Percentiles rank a stretch among this genome's conserved stretches.
Evolutionary conservation across 2,329 filamentous ascomycete species (phyloP).

Genomic region (Arthrobotrys megalospora): DNA sequence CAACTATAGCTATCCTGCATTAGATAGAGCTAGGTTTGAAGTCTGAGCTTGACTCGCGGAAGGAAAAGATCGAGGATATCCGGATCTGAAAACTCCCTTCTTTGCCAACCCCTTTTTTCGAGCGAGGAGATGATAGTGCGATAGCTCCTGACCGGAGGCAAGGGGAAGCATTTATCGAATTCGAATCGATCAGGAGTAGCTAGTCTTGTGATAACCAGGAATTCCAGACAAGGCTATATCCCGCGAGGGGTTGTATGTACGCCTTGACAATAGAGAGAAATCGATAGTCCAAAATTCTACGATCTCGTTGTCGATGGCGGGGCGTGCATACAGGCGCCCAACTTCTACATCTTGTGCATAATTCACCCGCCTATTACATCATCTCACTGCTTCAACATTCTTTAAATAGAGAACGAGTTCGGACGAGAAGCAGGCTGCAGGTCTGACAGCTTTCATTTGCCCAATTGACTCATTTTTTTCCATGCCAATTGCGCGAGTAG

Average conservation of each 20-base stretch:
- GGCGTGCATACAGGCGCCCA: conserved; percentile 32
- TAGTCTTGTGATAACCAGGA: conserved; percentile 8
- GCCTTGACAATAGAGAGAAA: background rate
- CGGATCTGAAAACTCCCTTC: conserved; percentile 2
- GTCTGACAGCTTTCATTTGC: conserved; percentile 55
- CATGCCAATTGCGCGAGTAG: conserved; percentile 22
- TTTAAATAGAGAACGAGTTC: conserved; percentile 53
- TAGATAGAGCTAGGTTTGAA: conserved; percentile 15
- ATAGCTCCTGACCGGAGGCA: conserved; percentile 30
- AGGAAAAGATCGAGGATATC: conserved; percentile 33
- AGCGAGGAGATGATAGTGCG: conserved; percentile 30
- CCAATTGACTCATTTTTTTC: conserved; percentile 54
- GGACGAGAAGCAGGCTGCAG: conserved; percentile 52
- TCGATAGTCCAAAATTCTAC: conserved; percentile 23
- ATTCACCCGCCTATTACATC: conserved; percentile 44
- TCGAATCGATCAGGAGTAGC: conserved; percentile 17
- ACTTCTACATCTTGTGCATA: conserved; percentile 14
- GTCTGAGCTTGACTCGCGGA: conserved; percentile 3
- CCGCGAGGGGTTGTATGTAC: conserved; percentile 39
- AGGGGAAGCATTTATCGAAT: conserved; percentile 17
- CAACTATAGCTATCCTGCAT: conserved; percentile 16
- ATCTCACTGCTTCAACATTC: conserved; percentile 57
- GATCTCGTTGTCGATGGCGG: conserved; percentile 39
- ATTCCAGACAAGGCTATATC: conserved; percentile 28
- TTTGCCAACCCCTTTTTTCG: conserved; percentile 37